Percentiles rank a stretch among this genome's conserved stretches.
phyloP scores from a whole-genome alignment of 331 rosid genomes.

The Phaseolus coccineus region DNA sequence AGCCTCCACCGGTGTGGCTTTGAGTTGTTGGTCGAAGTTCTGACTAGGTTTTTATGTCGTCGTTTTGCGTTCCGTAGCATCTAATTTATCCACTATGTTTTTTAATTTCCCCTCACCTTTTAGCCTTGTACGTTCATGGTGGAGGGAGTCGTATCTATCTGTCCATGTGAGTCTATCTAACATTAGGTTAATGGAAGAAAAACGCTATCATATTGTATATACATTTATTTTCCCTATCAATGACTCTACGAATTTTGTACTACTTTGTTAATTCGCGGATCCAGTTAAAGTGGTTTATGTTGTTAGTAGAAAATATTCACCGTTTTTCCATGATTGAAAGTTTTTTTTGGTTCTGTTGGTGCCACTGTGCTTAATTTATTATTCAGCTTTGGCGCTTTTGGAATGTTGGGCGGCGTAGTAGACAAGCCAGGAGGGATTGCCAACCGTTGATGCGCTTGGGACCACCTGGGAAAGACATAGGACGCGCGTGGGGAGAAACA shows the following conservation, averaged over 20 bases:
- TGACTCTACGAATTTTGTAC: not conserved
- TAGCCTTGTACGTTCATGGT: not conserved
- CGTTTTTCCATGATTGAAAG: not conserved
- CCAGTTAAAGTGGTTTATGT: not conserved
- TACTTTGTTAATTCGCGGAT: not conserved
- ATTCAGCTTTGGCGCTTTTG: not conserved
- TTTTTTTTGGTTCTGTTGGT: not conserved
- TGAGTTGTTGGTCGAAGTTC: not conserved
- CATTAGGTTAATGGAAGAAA: not conserved
- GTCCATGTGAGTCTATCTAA: slow-evolving; percentile 39
- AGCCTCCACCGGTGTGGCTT: slow-evolving; percentile 95
- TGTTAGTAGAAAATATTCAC: not conserved
- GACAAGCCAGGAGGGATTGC: slow-evolving; percentile 32
- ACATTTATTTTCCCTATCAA: slow-evolving; percentile 7
- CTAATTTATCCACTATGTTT: not conserved
- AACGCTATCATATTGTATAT: not conserved
- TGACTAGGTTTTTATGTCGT: slow-evolving; percentile 18
- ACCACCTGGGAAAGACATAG: not conserved
- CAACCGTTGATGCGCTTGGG: slow-evolving; percentile 33
- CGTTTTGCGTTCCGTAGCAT: slow-evolving; percentile 27
- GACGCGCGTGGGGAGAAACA: not conserved
- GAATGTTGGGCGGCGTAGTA: slow-evolving; percentile 47
- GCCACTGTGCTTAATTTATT: not conserved
- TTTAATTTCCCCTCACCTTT: not conserved
- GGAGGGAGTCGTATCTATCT: not conserved